Percentiles rank a stretch among this genome's conserved stretches.
These are phyloP conservation scores for Tubosaeta brunneosetosa DNA, from an alignment of 768 basidiomycete genomes.

Conservation along the genomic window DNA sequence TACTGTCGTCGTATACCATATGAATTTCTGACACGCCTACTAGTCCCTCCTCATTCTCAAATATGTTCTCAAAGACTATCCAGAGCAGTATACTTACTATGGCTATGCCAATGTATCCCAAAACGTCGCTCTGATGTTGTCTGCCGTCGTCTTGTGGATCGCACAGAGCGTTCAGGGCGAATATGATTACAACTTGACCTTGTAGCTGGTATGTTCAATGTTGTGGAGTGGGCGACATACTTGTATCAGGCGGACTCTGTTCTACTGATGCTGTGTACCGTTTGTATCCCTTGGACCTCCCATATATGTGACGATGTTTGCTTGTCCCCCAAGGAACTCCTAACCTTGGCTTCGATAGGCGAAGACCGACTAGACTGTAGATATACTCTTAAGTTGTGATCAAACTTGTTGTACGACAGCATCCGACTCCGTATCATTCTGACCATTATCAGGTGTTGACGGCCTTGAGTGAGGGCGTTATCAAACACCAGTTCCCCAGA, in stretches of 20 bases:
- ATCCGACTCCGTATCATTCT: neutral
- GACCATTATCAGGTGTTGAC: neutral
- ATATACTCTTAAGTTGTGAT: too few relatives aligned
- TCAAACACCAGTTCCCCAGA: too few relatives aligned
- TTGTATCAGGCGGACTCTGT: neutral
- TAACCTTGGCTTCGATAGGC: neutral
- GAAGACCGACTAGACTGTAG: too few relatives aligned
- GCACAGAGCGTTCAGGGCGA: slow-evolving; percentile 82
- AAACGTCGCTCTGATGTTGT: slow-evolving; percentile 80
- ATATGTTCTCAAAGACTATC: slow-evolving; percentile 71
- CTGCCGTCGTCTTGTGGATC: slow-evolving; percentile 86
- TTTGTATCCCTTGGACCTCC: slow-evolving; percentile 8
- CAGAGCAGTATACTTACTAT: slow-evolving; percentile 79
- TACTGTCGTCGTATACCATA: neutral
- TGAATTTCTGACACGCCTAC: neutral
- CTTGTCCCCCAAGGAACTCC: neutral
- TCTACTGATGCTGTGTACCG: slow-evolving; percentile 6
- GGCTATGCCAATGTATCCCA: slow-evolving; percentile 96
- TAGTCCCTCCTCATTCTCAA: slow-evolving; percentile 89
- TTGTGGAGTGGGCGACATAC: neutral
- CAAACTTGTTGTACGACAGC: too few relatives aligned
- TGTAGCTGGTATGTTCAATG: slow-evolving; percentile 37
- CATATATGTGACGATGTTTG: neutral
- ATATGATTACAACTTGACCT: slow-evolving; percentile 88
- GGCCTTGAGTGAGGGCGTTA: too few relatives aligned